Evolutionary conservation across 768 basidiomycete genomes (phyloP).

Genomic region (Mycena galopus): DNA sequence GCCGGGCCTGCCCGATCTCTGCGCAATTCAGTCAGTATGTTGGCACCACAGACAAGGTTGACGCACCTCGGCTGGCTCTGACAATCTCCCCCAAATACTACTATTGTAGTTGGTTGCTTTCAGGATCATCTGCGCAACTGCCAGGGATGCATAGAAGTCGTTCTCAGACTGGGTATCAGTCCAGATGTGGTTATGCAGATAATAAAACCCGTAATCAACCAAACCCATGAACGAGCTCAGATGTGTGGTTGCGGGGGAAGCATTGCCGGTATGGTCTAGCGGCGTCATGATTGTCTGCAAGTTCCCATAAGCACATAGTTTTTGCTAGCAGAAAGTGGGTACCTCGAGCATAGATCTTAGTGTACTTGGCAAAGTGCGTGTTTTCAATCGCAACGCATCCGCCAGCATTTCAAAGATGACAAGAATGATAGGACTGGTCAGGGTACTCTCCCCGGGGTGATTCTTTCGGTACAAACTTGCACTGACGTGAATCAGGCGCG

Average conservation of each 20-base stretch:
- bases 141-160: conserved; percentile 65
- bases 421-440: conserved; percentile 51
- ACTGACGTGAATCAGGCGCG: conserved; percentile 63
- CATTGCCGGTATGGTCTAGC: conserved; percentile 28
- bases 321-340: not conserved
- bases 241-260: conserved; percentile 47
- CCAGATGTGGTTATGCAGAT: conserved; percentile 65
- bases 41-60: not conserved
- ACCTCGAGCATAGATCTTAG: conserved; percentile 70
- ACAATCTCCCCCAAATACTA: conserved; percentile 54
- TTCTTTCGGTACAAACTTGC: conserved; percentile 57
- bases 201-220: conserved; percentile 65
- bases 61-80: conserved; percentile 54
- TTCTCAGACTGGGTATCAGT: conserved; percentile 59
- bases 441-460: conserved; percentile 41
- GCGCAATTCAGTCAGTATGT: not conserved
- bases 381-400: conserved; percentile 68
- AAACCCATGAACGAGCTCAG: conserved; percentile 53
- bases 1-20: conserved; percentile 52
- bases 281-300: conserved; percentile 33
- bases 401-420: conserved; percentile 65
- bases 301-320: not conserved
- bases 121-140: conserved; percentile 67
- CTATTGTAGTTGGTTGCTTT: conserved; percentile 61
- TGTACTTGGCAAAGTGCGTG: conserved; percentile 62